Percentiles rank a stretch among this genome's conserved stretches.
Conservation (phyloP, 2,329 filamentous ascomycete genomes). For the Corynespora cassiicola region DNA sequence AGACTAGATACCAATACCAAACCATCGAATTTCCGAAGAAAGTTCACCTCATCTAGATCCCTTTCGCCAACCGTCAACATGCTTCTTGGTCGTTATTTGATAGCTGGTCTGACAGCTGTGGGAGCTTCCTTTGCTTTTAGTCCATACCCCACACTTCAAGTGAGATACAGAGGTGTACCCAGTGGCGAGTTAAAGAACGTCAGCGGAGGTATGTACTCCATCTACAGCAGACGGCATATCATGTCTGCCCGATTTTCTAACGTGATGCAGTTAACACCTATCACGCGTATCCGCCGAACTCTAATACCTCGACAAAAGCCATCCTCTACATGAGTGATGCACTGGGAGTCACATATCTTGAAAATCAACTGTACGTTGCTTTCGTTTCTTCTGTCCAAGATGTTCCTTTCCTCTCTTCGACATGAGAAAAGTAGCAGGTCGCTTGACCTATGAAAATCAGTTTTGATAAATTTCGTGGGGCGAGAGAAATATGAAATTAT, state of each 20-base stretch:
- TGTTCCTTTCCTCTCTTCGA: no score
- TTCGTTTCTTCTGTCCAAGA: no score
- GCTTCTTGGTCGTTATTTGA: background rate
- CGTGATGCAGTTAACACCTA: conserved; percentile 28
- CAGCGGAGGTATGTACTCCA: conserved; percentile 32
- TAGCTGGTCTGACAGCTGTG: conserved; percentile 4
- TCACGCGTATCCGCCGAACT: conserved; percentile 23
- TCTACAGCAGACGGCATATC: no score
- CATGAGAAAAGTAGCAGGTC: no score
- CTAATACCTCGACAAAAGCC: conserved; percentile 24
- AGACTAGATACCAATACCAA: no score
- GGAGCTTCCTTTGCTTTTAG: conserved; percentile 7
- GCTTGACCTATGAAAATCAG: no score
- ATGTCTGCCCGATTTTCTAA: no score
- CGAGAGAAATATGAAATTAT: no score
- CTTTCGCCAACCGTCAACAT: no score
- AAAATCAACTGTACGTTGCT: conserved; percentile 37
- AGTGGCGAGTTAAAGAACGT: conserved; percentile 28
- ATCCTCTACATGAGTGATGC: conserved; percentile 46
- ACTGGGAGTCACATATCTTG: conserved; percentile 38
- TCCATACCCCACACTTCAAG: conserved; percentile 14
- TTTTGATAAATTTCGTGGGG: no score
- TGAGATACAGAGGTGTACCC: conserved; percentile 22
- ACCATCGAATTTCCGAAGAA: no score
- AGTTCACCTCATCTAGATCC: no score